phyloP scores from a whole-genome alignment of 768 basidiomycete species.

The Russula olivacea region DNA sequence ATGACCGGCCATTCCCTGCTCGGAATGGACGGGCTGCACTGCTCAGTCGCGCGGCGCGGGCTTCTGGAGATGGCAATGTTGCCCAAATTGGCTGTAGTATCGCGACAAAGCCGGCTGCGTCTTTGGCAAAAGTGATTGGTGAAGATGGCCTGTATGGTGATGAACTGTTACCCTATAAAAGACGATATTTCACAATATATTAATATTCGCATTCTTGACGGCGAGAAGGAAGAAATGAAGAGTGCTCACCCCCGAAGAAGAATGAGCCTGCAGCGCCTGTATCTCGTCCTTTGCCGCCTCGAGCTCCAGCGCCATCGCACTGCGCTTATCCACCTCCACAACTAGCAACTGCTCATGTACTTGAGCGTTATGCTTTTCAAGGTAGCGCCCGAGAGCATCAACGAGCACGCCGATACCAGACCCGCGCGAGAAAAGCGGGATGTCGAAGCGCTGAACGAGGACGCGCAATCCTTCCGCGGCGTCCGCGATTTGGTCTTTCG shows the following conservation, averaged over 20 bases:
- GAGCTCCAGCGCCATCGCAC: slow-evolving; percentile 25
- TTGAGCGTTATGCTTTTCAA: slow-evolving; percentile 35
- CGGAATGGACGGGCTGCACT: slow-evolving; percentile 42
- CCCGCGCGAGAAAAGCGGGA: slow-evolving; percentile 42
- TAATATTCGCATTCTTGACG: background rate
- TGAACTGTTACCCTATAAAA: slow-evolving; percentile 13
- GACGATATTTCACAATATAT: background rate
- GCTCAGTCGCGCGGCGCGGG: slow-evolving; percentile 60
- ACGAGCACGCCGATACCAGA: slow-evolving; percentile 28
- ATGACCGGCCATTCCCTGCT: slow-evolving; percentile 33
- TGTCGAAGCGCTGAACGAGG: slow-evolving; percentile 51
- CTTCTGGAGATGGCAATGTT: slow-evolving; percentile 78
- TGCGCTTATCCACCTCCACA: slow-evolving; percentile 30
- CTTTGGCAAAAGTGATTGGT: slow-evolving; percentile 34
- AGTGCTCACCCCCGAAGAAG: slow-evolving; percentile 31
- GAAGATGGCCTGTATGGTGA: slow-evolving; percentile 6
- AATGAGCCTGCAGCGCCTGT: slow-evolving; percentile 25
- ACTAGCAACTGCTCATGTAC: slow-evolving; percentile 36
- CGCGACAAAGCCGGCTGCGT: slow-evolving; percentile 51
- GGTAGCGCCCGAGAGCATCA: slow-evolving; percentile 29
- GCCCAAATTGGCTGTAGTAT: slow-evolving; percentile 72
- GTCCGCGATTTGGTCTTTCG: slow-evolving; percentile 47
- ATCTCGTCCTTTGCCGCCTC: slow-evolving; percentile 27
- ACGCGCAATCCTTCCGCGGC: slow-evolving; percentile 43
- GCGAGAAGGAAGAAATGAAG: background rate